Conservation (phyloP, 2,329 filamentous ascomycete species). For the Phialocephala subalpina region DNA sequence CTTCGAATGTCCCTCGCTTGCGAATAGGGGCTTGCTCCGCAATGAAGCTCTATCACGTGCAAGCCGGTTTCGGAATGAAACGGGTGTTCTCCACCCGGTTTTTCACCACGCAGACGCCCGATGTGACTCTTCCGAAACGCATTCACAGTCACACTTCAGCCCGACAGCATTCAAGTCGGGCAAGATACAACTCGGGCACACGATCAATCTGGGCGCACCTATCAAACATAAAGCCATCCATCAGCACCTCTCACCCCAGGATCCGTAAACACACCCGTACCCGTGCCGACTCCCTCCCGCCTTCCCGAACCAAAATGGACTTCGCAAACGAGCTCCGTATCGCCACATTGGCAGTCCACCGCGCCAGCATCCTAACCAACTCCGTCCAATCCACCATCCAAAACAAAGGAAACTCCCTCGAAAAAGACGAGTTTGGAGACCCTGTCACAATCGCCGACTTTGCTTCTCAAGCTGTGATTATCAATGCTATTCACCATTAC, state of each 20-base stretch:
- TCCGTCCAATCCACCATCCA: slow-evolving; percentile 52
- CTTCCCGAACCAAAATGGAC: background rate
- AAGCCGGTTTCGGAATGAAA: background rate
- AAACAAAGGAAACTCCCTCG: slow-evolving; percentile 60
- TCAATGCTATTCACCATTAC: slow-evolving; percentile 58
- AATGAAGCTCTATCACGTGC: background rate
- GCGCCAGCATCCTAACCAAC: slow-evolving; percentile 66
- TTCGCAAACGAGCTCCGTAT: slow-evolving; percentile 16
- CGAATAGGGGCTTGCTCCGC: background rate
- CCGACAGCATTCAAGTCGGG: background rate
- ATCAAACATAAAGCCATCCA: background rate
- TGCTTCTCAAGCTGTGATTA: slow-evolving; percentile 68
- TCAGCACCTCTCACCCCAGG: background rate
- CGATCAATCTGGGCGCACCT: background rate
- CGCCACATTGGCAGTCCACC: slow-evolving; percentile 55
- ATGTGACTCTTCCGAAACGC: background rate
- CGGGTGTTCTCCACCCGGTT: background rate
- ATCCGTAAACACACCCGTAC: background rate
- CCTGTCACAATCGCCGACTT: slow-evolving; percentile 72
- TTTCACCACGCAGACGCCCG: background rate
- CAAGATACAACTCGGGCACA: background rate
- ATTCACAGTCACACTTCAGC: background rate
- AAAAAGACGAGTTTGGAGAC: slow-evolving; percentile 57
- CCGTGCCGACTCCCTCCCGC: background rate
- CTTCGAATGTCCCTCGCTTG: background rate